A percentile compares a stretch with the other conserved stretches of the same genome.
Conservation (phyloP, 1,284 basidiomycete genomes). For the Ceratobasidium sp. region DNA sequence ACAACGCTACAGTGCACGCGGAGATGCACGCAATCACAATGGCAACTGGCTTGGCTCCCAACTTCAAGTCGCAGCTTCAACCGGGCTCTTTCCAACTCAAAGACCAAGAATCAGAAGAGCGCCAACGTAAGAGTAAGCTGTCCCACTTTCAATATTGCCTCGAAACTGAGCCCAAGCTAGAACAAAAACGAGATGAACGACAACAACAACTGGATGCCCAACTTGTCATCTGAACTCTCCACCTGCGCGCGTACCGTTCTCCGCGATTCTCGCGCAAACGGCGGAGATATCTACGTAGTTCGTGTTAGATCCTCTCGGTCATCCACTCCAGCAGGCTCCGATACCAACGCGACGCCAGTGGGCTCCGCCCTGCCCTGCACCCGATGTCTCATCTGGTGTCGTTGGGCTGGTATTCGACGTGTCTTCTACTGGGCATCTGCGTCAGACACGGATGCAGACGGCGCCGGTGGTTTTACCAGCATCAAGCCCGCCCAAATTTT, state of each 20-base stretch:
- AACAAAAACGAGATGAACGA: slow-evolving; percentile 18
- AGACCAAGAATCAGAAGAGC: slow-evolving; percentile 44
- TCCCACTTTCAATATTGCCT: slow-evolving; percentile 4
- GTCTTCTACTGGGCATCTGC: slow-evolving; percentile 62
- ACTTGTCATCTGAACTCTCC: not conserved
- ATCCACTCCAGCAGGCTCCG: not conserved
- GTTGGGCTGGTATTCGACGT: slow-evolving; percentile 68
- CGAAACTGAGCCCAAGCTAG: slow-evolving; percentile 17
- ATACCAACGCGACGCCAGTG: slow-evolving; percentile 48
- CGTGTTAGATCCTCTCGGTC: slow-evolving; percentile 62
- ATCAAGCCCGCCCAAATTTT: slow-evolving; percentile 12
- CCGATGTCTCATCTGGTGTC: slow-evolving; percentile 66
- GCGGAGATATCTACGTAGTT: slow-evolving; percentile 67
- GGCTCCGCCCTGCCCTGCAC: slow-evolving; percentile 65
- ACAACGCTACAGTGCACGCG: slow-evolving; percentile 59
- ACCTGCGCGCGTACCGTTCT: slow-evolving; percentile 1
- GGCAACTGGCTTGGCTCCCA: slow-evolving; percentile 64
- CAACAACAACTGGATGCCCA: not conserved
- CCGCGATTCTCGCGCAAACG: slow-evolving; percentile 61
- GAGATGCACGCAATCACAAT: slow-evolving; percentile 70
- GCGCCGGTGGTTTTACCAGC: not conserved
- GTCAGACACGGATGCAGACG: not conserved
- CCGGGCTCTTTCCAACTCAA: slow-evolving; percentile 35
- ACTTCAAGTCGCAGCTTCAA: slow-evolving; percentile 67
- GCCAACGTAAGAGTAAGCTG: slow-evolving; percentile 43